phyloP scores from a whole-genome alignment of 129 eudicot genomes.

The Pittosporum tobira region DNA sequence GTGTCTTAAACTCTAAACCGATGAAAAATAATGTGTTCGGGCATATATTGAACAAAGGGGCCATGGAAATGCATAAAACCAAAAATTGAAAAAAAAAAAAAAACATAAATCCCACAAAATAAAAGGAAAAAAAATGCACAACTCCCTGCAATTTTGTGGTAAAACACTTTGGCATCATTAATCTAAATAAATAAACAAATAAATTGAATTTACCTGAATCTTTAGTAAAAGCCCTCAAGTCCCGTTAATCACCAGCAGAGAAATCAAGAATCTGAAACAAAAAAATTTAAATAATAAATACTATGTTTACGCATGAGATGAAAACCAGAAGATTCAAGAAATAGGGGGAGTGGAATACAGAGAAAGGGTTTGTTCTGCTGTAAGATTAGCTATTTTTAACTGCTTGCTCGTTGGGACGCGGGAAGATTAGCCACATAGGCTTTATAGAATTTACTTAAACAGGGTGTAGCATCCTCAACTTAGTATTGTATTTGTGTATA shows the following conservation, averaged over 20 bases:
- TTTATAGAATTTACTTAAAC: too few relatives aligned
- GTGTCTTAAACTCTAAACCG: too few relatives aligned
- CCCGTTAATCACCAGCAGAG: neutral
- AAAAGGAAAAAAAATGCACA: neutral
- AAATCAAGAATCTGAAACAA: neutral
- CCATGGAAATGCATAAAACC: too few relatives aligned
- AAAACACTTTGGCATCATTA: neutral
- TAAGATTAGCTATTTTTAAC: slow-evolving; percentile 21
- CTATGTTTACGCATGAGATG: too few relatives aligned
- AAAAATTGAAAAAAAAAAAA: neutral
- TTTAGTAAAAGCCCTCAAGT: neutral
- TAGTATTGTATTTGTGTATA: neutral
- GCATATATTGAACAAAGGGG: too few relatives aligned
- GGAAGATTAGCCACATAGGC: slow-evolving; percentile 26
- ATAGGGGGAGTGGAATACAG: neutral
- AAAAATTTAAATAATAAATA: neutral
- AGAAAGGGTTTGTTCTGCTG: neutral
- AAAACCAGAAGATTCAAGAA: neutral
- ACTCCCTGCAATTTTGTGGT: neutral
- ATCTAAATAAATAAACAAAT: neutral
- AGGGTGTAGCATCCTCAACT: too few relatives aligned
- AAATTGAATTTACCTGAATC: slow-evolving; percentile 9
- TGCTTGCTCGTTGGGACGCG: slow-evolving; percentile 22
- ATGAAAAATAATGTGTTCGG: too few relatives aligned
- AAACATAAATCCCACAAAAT: neutral